Evolutionary conservation across 768 basidiomycete species (phyloP), one percentile per base, ranked within the genome.

Genomic region (Amyloporia xantha): DNA sequence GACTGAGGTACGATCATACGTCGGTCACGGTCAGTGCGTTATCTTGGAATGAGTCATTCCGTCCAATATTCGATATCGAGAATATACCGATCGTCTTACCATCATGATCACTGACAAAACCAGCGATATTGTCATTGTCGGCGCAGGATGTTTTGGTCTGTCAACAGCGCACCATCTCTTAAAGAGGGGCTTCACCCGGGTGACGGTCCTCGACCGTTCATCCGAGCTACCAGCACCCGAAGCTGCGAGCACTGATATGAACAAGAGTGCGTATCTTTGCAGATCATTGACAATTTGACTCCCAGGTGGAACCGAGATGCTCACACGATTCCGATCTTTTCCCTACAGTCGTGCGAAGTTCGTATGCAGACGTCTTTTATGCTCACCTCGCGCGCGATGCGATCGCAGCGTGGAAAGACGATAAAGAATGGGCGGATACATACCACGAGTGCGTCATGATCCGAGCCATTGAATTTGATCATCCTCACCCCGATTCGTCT

Each of bases 81-180:
- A n/a, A n/a, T n/a, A n/a, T n/a, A n/a, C n/a, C n/a, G n/a, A n/a
- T n/a, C n/a, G n/a, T n/a, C n/a, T 33, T 15, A 7, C 30, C 15
- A 33, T 33, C 30, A 33, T 33, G 30, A 33, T 15, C 6, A 39
- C 19, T 17, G 9, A 7, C 17, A 13, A 39, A 17, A 9, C 12
- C 6, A 39, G 9, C 38, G 38, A 39, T 6, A 69, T 84, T 39
- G 59, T 91, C 45, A 82, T 93, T 52, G 71, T 91, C 37, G 91
- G 91, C 23, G 83, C 87, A 35, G 91, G 91, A 4, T 82, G 82
- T 54, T 94, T 94, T 62, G 93, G 93, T 5, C 69, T 90, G 43
- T 93, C 91, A 15, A 87, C 93, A 0, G 93, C 91, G 1, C 76
- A 81, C 55, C 81, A 90, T 61, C 79, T 95, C 44, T 71, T 94